Evolutionary conservation across 2,329 filamentous ascomycete species (phyloP).

Genomic region (Pyricularia grisea): DNA sequence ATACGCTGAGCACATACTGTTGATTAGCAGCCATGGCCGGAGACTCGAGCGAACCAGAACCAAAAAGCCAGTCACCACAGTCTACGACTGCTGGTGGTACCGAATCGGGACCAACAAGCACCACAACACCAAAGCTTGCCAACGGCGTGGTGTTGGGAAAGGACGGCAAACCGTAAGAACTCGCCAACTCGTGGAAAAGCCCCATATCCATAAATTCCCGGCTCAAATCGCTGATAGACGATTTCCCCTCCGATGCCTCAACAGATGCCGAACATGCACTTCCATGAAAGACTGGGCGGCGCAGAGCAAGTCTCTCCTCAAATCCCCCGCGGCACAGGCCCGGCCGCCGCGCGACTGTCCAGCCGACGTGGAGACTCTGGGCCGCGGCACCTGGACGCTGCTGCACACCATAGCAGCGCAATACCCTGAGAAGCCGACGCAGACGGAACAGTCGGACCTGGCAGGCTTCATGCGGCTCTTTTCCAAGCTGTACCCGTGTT

Average conservation of each 20-base stretch:
- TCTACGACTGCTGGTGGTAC: neutral
- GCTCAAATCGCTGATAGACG: neutral
- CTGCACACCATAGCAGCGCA: conserved; percentile 84
- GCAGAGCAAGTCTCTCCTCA: conserved; percentile 35
- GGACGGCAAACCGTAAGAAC: conserved; percentile 72
- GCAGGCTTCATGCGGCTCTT: conserved; percentile 71
- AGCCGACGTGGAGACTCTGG: conserved; percentile 79
- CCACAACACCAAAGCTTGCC: conserved; percentile 38
- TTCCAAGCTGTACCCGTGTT: conserved; percentile 85
- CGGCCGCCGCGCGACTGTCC: conserved; percentile 58
- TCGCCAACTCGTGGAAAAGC: neutral
- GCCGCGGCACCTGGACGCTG: conserved; percentile 85
- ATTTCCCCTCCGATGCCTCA: neutral
- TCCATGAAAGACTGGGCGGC: conserved; percentile 56
- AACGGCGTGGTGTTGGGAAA: conserved; percentile 62
- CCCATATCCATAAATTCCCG: neutral
- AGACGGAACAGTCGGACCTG: conserved; percentile 65
- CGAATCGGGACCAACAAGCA: neutral
- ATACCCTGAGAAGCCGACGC: conserved; percentile 65
- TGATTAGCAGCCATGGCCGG: conserved; percentile 1
- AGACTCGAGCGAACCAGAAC: neutral
- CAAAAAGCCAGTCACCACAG: neutral
- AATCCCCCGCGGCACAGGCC: conserved; percentile 18
- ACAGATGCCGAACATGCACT: conserved; percentile 63
- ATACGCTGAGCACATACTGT: neutral